Percentiles rank a stretch among this genome's conserved stretches.
phyloP scores from a whole-genome alignment of 495 filamentous ascomycete genomes.

The Pseudotulostoma volvatum region DNA sequence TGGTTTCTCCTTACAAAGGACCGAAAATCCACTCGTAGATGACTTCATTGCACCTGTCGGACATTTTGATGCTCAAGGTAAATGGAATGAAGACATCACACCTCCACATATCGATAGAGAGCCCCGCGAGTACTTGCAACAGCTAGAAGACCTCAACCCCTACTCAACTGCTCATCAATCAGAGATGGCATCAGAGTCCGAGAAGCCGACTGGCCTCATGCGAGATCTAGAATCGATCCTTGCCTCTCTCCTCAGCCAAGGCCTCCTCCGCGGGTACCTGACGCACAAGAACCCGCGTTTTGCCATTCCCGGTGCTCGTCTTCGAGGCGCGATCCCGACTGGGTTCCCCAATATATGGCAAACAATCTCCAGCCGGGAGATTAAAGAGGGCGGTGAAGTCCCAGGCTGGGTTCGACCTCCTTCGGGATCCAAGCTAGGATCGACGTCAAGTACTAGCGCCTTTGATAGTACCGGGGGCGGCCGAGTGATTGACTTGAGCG shows the following conservation, averaged over 20 bases:
- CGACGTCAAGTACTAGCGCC: background rate
- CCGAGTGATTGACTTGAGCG: conserved; percentile 36
- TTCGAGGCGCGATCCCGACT: conserved; percentile 40
- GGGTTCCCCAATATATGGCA: conserved; percentile 48
- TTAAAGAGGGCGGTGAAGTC: conserved; percentile 25
- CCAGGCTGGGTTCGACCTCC: conserved; percentile 39
- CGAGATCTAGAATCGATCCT: conserved; percentile 63
- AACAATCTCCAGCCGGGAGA: conserved; percentile 31
- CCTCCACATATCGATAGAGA: conserved; percentile 20
- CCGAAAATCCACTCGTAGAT: conserved; percentile 9
- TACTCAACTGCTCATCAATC: conserved; percentile 11
- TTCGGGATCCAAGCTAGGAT: conserved; percentile 5
- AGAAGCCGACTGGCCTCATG: conserved; percentile 35
- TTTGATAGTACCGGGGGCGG: conserved; percentile 17
- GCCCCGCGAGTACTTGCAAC: conserved; percentile 28
- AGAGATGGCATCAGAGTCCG: conserved; percentile 14
- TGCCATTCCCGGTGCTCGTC: conserved; percentile 65
- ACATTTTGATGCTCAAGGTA: conserved; percentile 21
- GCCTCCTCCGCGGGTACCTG: conserved; percentile 74
- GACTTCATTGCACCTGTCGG: conserved; percentile 24
- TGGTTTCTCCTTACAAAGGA: conserved; percentile 3
- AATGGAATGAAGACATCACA: conserved; percentile 13
- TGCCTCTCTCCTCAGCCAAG: conserved; percentile 61
- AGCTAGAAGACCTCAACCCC: conserved; percentile 22
- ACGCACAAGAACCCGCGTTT: conserved; percentile 59